phyloP scores from a whole-genome alignment of 805 yeast species.

The Pichia thaimueangensis region DNA sequence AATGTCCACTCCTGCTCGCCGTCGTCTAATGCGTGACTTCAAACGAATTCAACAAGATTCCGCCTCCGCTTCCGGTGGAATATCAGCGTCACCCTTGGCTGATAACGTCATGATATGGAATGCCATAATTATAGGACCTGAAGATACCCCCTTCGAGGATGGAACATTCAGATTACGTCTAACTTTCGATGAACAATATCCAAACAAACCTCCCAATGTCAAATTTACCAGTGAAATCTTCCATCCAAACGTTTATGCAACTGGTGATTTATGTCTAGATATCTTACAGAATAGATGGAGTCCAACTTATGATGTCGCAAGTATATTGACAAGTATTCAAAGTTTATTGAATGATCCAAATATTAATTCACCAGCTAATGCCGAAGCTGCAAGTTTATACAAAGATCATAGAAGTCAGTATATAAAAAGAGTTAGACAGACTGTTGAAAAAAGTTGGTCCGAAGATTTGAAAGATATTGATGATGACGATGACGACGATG shows the following conservation, averaged over 20 bases:
- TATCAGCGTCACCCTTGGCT: conserved; percentile 93
- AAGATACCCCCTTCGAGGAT: conserved; percentile 96
- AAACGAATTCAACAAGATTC: conserved; percentile 98
- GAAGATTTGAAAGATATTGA: conserved; percentile 65
- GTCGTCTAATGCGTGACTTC: conserved; percentile 97
- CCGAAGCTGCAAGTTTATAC: conserved; percentile 92
- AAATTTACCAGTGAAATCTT: conserved; percentile 91
- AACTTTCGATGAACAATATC: conserved; percentile 94
- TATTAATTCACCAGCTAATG: conserved; percentile 94
- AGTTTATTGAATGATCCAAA: conserved; percentile 92
- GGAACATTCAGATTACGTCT: conserved; percentile 86
- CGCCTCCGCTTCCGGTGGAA: conserved; percentile 68
- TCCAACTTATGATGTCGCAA: conserved; percentile 96
- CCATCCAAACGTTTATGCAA: conserved; percentile 95
- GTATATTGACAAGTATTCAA: conserved; percentile 89
- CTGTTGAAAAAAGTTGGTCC: conserved; percentile 92
- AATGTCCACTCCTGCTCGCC: conserved; percentile 98
- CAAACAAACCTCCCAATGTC: conserved; percentile 93
- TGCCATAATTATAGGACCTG: conserved; percentile 96
- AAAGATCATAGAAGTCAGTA: conserved; percentile 94
- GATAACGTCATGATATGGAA: conserved; percentile 98
- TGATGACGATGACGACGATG: conserved; percentile 37
- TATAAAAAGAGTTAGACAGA: conserved; percentile 83
- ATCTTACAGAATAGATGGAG: conserved; percentile 97
- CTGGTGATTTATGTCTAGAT: conserved; percentile 93